Evolutionary conservation across 192 early-diverging fungal species (phyloP), one percentile per base, ranked within the genome.

Genomic region (Coemansia brasiliensis): DNA sequence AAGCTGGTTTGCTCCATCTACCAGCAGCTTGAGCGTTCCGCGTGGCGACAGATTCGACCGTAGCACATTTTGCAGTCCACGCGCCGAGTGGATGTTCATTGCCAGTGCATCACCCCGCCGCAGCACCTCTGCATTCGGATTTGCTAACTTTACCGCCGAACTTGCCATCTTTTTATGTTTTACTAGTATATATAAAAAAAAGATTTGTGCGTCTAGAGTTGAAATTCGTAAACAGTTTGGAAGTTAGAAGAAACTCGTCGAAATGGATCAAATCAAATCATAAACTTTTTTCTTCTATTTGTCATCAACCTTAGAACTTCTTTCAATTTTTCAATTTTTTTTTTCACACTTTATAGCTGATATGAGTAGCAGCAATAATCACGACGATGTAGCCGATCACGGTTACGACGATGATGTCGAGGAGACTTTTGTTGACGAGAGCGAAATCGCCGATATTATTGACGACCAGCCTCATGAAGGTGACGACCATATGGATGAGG

Each of bases 11-110:
- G 94, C 86, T 32, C 97, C 97, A 63, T 94, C 92, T 15, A 99
- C 97, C 46, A 99, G 84, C 89, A 99, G 96, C 83, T 99, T 99
- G 72, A 98, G 92, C 16, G 97, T 99, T 35, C 97, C 97, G 71
- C 92, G 91, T 8, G 97, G 97, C 16, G 95, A 96, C 53, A 99
- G 87, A 80, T 99, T 99, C 38, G 95, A 91, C 59, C 87, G 88
- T 20, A 99, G 79, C 17, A 99, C 97, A 59, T 96, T 94, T 74
- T 95, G 92, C 55, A 99, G 83, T 48, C 97, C 97, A 43, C 94
- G 83, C 12, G 94, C 97, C 21, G 93, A 94, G 52, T 88, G 93
- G 71, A 95, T 96, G 82, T 98, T 98, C 82, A 97, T 83, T 71
- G 89, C 87, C 39, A 98, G 86, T 21, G 97, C 95, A 82, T 98